Conservation (phyloP, 768 basidiomycete genomes). For the Collybia mongolica region DNA sequence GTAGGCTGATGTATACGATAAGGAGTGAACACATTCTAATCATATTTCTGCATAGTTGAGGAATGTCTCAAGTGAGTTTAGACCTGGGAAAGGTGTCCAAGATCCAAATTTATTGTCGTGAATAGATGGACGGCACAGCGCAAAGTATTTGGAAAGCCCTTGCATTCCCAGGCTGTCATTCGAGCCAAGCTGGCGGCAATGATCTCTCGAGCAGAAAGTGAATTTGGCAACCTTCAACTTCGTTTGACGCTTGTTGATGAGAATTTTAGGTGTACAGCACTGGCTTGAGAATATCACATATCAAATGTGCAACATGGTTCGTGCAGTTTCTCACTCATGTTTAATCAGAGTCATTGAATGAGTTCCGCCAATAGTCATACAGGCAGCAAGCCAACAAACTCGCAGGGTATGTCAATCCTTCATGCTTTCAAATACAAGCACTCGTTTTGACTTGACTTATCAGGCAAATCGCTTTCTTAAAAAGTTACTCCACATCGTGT, state of each 20-base stretch:
- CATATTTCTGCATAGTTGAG: conserved; percentile 46
- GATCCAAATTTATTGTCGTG: background rate
- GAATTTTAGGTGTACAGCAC: conserved; percentile 42
- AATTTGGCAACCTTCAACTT: background rate
- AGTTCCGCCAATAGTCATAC: conserved; percentile 40
- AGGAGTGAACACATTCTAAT: background rate
- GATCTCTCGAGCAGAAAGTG: conserved; percentile 70
- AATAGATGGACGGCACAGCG: conserved; percentile 82
- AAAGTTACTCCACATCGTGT: conserved; percentile 61
- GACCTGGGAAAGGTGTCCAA: background rate
- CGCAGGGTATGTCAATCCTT: conserved; percentile 54
- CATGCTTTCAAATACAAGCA: background rate
- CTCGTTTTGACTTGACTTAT: background rate
- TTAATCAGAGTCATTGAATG: background rate
- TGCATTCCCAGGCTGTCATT: conserved; percentile 83
- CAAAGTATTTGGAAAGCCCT: conserved; percentile 88
- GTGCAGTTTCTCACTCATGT: background rate
- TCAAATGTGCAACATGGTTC: conserved; percentile 82
- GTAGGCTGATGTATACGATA: conserved; percentile 4
- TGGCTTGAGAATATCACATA: conserved; percentile 90
- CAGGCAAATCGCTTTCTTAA: conserved; percentile 72
- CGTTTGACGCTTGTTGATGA: background rate
- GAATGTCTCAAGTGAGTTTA: conserved; percentile 73
- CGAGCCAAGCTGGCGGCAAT: conserved; percentile 85
- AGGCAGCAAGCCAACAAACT: conserved; percentile 75